Conservation (phyloP, 2,329 filamentous ascomycete species). For the Fusarium sp. region DNA sequence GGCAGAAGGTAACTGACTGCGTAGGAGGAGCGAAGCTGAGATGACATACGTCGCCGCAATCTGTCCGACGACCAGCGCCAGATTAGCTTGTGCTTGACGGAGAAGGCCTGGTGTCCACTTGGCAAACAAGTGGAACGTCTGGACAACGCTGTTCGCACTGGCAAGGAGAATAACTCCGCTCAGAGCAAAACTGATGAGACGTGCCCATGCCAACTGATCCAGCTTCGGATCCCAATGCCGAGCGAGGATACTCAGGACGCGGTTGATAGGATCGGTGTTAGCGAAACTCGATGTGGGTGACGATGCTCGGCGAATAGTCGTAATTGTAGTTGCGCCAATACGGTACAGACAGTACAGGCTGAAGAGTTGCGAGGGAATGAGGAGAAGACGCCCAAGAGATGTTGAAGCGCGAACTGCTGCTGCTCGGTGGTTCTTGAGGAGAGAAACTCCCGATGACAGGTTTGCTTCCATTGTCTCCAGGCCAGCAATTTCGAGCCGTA, state of each 20-base stretch:
- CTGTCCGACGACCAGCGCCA: conserved; percentile 84
- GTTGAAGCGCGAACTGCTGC: conserved; percentile 77
- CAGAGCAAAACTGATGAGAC: conserved; percentile 86
- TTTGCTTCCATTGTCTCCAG: conserved; percentile 84
- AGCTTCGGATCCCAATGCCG: conserved; percentile 87
- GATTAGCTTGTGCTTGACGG: conserved; percentile 79
- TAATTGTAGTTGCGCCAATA: conserved; percentile 78
- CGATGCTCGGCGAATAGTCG: conserved; percentile 70
- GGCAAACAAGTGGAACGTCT: conserved; percentile 85
- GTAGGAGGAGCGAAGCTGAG: conserved; percentile 79
- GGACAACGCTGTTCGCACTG: conserved; percentile 85
- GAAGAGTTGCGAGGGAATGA: conserved; percentile 75
- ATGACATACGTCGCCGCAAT: conserved; percentile 89
- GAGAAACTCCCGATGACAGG: conserved; percentile 73
- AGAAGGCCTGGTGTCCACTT: conserved; percentile 80
- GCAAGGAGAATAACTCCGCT: conserved; percentile 86
- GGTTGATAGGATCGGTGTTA: conserved; percentile 85
- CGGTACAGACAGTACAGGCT: conserved; percentile 88
- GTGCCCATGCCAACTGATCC: conserved; percentile 85
- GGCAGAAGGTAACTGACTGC: conserved; percentile 82
- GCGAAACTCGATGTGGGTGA: conserved; percentile 66
- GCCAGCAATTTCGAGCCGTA: conserved; percentile 82
- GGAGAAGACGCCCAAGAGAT: conserved; percentile 72
- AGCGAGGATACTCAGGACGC: conserved; percentile 82
- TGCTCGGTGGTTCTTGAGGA: conserved; percentile 73